Evolutionary conservation across 805 yeast genomes (phyloP).

Genomic region (Spathaspora gorwiae): DNA sequence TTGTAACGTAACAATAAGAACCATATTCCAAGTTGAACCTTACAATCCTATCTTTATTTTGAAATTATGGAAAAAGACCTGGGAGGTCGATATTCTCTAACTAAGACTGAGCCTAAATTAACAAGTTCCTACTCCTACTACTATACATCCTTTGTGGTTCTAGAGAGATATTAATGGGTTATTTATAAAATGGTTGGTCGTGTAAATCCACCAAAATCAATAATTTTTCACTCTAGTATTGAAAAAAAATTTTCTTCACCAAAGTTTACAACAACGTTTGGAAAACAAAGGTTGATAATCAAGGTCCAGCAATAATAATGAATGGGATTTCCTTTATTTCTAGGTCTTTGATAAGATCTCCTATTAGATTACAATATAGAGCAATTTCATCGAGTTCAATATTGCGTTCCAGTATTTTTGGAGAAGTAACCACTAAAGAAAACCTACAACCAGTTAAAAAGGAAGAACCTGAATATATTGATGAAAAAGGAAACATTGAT

Average conservation of each 20-base stretch:
- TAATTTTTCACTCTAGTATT: not conserved
- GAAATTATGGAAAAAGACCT: too few relatives aligned
- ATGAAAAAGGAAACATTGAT: not conserved
- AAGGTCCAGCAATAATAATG: not conserved
- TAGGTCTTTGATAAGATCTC: not conserved
- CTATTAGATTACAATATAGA: not conserved
- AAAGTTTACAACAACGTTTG: not conserved
- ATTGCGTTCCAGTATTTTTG: conserved; percentile 7
- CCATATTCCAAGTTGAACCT: too few relatives aligned
- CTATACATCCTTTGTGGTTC: too few relatives aligned
- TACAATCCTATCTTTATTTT: too few relatives aligned
- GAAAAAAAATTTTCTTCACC: not conserved
- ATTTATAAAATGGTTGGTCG: not conserved
- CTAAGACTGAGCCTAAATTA: too few relatives aligned
- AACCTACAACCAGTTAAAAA: conserved; percentile 2
- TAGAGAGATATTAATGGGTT: too few relatives aligned
- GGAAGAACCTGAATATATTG: conserved; percentile 1
- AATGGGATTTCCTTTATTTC: not conserved
- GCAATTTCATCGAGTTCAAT: not conserved
- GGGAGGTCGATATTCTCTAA: too few relatives aligned
- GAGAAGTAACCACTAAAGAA: conserved; percentile 8
- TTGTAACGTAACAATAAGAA: too few relatives aligned
- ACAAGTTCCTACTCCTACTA: too few relatives aligned
- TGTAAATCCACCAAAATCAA: not conserved
- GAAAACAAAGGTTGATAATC: not conserved